Conservation (phyloP, 495 filamentous ascomycete species). For the Tetracladium setigerum region DNA sequence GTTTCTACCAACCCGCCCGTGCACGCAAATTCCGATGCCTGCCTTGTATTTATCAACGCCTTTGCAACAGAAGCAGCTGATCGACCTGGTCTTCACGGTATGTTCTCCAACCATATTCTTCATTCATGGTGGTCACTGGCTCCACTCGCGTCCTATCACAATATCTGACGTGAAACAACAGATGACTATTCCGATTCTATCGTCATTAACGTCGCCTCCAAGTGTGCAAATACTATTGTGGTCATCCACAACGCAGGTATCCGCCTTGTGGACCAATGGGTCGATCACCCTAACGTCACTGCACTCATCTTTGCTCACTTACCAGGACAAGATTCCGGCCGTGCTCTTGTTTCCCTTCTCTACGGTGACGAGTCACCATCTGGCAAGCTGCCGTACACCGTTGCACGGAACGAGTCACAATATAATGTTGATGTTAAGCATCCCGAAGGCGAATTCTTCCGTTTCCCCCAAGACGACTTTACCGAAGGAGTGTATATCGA, state of each 20-base stretch:
- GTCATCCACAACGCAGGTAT: conserved; percentile 54
- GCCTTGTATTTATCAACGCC: conserved; percentile 56
- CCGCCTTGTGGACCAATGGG: conserved; percentile 48
- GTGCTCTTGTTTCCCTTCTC: conserved; percentile 46
- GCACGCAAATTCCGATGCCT: conserved; percentile 51
- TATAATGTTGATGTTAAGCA: conserved; percentile 39
- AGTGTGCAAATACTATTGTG: conserved; percentile 55
- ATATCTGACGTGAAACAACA: conserved; percentile 51
- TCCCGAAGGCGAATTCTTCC: conserved; percentile 25
- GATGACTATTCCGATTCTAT: conserved; percentile 44
- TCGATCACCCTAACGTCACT: conserved; percentile 56
- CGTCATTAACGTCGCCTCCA: conserved; percentile 45
- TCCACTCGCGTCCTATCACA: conserved; percentile 54
- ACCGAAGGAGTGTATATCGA: conserved; percentile 59
- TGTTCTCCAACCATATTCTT: conserved; percentile 52
- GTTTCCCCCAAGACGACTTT: conserved; percentile 54
- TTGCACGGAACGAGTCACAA: conserved; percentile 55
- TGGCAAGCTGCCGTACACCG: conserved; percentile 65
- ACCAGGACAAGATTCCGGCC: conserved; percentile 54
- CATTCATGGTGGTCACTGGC: conserved; percentile 63
- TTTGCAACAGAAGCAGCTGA: conserved; percentile 50
- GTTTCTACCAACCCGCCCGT: conserved; percentile 30
- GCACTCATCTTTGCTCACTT: conserved; percentile 54
- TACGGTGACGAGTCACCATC: conserved; percentile 52
- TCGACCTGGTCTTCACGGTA: conserved; percentile 29